These are phyloP conservation scores for Diaporthe vexans DNA, from an alignment of 2,329 filamentous ascomycete species.

Conservation along the genomic window DNA sequence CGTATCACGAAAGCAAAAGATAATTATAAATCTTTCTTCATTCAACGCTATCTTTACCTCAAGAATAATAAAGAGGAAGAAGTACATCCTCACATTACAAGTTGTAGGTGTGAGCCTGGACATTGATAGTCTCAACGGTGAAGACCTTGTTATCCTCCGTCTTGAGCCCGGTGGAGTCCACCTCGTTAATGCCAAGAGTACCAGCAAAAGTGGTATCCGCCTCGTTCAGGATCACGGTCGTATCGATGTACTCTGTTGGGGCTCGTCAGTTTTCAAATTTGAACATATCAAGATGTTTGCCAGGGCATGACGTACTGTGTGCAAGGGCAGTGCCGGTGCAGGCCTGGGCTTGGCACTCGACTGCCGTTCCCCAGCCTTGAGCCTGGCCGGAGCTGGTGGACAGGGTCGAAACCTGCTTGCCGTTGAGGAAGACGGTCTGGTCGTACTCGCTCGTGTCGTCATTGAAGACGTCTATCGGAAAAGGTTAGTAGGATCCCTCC, in stretches of 20 bases:
- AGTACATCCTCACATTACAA: background rate
- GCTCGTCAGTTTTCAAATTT: background rate
- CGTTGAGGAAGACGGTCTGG: conserved; percentile 25
- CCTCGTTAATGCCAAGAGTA: conserved; percentile 8
- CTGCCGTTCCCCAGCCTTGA: conserved; percentile 24
- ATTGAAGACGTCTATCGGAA: conserved; percentile 17
- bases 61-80: too few species aligned
- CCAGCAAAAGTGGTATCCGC: conserved; percentile 26
- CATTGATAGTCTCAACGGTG: conserved; percentile 26
- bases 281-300: too few species aligned
- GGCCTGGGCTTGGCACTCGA: conserved; percentile 27
- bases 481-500: background rate
- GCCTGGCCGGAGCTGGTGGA: conserved; percentile 28
- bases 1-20: too few species aligned
- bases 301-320: background rate
- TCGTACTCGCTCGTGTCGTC: conserved; percentile 27
- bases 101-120: conserved; percentile 28
- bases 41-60: too few species aligned
- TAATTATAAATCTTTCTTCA: too few species aligned
- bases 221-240: conserved; percentile 16
- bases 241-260: conserved; percentile 18
- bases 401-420: conserved; percentile 13
- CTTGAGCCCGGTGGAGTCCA: conserved; percentile 8
- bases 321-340: conserved; percentile 21
- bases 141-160: conserved; percentile 16